phyloP scores from a whole-genome alignment of 257 asterid genomes.

The Nemophila menziesii region DNA sequence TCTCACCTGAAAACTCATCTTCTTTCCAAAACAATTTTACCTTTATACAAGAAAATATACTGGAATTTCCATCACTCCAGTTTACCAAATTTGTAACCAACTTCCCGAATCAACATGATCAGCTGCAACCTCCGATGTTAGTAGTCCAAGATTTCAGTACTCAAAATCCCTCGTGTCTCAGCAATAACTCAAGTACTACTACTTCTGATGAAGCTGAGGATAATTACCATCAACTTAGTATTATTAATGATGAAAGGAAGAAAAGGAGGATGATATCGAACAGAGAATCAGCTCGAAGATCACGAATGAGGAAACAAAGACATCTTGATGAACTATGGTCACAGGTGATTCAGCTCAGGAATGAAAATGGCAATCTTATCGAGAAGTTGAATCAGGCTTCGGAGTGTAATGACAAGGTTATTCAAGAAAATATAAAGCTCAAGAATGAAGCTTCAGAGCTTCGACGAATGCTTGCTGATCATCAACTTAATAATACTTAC shows the following conservation, averaged over 20 bases:
- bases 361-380: conserved; percentile 45
- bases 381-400: conserved; percentile 44
- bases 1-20: conserved; percentile 29
- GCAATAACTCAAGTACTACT: conserved; percentile 44
- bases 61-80: conserved; percentile 26
- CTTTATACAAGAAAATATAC: conserved; percentile 24
- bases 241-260: conserved; percentile 58
- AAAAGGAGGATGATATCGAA: conserved; percentile 82
- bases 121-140: no score
- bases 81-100: conserved; percentile 23
- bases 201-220: conserved; percentile 77
- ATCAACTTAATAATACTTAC: conserved; percentile 37
- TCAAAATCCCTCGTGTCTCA: conserved; percentile 22
- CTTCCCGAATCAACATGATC: conserved; percentile 24
- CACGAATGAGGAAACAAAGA: conserved; percentile 88
- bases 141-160: conserved; percentile 27
- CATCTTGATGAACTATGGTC: conserved; percentile 82
- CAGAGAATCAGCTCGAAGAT: conserved; percentile 78
- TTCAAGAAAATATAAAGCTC: conserved; percentile 48
- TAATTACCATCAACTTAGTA: conserved; percentile 21
- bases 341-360: conserved; percentile 57
- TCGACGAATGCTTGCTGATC: conserved; percentile 42
- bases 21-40: conserved; percentile 30
- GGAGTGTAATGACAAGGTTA: conserved; percentile 44
- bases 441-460: conserved; percentile 66